Percentiles rank a stretch among this genome's conserved stretches.
These are phyloP conservation scores for Pythium monospermum DNA, from an alignment of 352 stramenopile genomes.

Conservation along the genomic window DNA sequence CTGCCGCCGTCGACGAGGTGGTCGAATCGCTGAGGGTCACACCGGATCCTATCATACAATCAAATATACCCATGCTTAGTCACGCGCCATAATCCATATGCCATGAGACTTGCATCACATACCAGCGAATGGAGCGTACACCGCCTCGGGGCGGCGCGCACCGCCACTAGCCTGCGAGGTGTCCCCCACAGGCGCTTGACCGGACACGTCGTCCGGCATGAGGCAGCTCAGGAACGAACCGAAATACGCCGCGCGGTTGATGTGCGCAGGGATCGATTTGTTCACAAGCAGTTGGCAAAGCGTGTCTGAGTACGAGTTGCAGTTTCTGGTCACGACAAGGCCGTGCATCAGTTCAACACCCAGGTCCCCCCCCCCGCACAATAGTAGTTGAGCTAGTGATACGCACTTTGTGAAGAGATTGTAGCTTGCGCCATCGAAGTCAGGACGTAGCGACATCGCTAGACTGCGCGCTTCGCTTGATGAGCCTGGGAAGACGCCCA, in stretches of 20 bases:
- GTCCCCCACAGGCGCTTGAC: constrained; percentile 60
- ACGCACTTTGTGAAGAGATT: constrained; percentile 86
- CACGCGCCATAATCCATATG: too few relatives aligned
- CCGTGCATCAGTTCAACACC: too few relatives aligned
- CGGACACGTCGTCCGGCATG: constrained; percentile 45
- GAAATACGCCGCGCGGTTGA: constrained; percentile 93
- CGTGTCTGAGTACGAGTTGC: constrained; percentile 92
- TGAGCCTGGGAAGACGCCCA: constrained; percentile 88
- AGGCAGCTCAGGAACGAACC: constrained; percentile 86
- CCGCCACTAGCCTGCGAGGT: constrained; percentile 11
- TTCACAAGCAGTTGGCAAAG: constrained; percentile 77
- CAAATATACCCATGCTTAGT: too few relatives aligned
- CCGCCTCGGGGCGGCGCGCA: constrained; percentile 27
- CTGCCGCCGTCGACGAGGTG: constrained; percentile 13
- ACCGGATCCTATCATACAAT: constrained; percentile 45
- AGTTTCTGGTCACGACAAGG: constrained; percentile 62
- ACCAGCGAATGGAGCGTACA: constrained; percentile 68
- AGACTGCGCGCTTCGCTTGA: constrained; percentile 71
- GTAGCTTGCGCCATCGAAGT: constrained; percentile 88
- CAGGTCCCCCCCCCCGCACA: too few relatives aligned
- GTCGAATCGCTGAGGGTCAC: constrained; percentile 24
- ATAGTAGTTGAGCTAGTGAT: too few relatives aligned
- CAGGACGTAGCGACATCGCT: constrained; percentile 76
- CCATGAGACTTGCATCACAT: too few relatives aligned
- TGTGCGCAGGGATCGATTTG: constrained; percentile 81